Conservation (phyloP, 2,329 filamentous ascomycete genomes). For the Verticillium zaregamsianum region DNA sequence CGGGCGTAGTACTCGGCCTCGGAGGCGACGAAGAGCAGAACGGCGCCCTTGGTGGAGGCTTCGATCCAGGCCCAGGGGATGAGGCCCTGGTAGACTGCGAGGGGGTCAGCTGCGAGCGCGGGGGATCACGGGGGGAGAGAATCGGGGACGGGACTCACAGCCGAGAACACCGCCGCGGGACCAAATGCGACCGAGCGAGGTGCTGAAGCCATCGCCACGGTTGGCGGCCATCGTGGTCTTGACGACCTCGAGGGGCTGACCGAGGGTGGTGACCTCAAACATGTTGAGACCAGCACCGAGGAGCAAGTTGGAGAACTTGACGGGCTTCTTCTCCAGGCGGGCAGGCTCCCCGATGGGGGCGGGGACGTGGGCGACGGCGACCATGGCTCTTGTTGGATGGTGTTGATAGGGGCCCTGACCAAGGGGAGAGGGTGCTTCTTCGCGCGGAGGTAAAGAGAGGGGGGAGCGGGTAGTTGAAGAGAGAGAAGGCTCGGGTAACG, state of each 20-base stretch:
- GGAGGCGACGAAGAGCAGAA: constrained; percentile 97
- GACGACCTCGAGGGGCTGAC: constrained; percentile 90
- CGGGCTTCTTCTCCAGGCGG: constrained; percentile 92
- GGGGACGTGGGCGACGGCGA: constrained; percentile 51
- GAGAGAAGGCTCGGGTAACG: neutral
- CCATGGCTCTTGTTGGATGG: constrained; percentile 57
- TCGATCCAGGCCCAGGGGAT: constrained; percentile 99
- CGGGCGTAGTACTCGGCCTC: constrained; percentile 96
- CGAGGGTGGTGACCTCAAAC: constrained; percentile 73
- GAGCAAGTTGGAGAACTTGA: constrained; percentile 99
- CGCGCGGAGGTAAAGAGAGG: constrained; percentile 49
- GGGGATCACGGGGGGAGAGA: neutral
- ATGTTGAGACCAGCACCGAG: constrained; percentile 91
- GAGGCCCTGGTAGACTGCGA: constrained; percentile 93
- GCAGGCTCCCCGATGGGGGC: constrained; percentile 39
- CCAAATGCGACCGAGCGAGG: constrained; percentile 86
- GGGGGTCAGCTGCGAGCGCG: constrained; percentile 1
- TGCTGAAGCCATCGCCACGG: constrained; percentile 78
- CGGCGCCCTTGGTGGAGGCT: constrained; percentile 98
- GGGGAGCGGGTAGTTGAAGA: neutral
- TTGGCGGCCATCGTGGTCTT: constrained; percentile 99
- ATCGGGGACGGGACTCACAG: constrained; percentile 59
- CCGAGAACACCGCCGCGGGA: constrained; percentile 86
- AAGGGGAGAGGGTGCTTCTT: constrained; percentile 93
- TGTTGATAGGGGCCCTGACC: constrained; percentile 81